A percentile compares a stretch with the other conserved stretches of the same genome.
phyloP scores from a whole-genome alignment of 179 eudicot genomes.

The Beta macrorhiza region DNA sequence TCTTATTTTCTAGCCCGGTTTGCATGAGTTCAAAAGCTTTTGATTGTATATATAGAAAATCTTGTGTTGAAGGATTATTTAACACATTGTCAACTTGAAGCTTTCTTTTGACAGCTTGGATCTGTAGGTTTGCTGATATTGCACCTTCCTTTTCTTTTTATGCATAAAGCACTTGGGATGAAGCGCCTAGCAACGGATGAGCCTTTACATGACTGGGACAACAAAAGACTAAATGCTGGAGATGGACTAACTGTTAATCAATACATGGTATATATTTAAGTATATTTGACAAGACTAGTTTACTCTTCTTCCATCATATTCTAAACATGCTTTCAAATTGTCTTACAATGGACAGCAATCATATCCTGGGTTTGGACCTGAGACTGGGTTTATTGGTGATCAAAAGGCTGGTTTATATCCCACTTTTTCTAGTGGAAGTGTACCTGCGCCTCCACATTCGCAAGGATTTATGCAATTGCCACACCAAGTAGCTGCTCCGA shows the following conservation, averaged over 20 bases:
- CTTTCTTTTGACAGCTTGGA: background rate
- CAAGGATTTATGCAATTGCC: constrained; percentile 44
- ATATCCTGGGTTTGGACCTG: constrained; percentile 36
- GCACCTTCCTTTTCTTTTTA: background rate
- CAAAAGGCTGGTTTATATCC: constrained; percentile 34
- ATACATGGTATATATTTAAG: constrained; percentile 14
- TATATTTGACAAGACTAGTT: background rate
- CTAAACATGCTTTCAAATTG: constrained; percentile 21
- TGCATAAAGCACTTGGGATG: constrained; percentile 48
- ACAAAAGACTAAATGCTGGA: constrained; percentile 70
- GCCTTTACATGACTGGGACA: constrained; percentile 50
- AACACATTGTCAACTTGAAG: background rate
- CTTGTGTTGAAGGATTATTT: no score
- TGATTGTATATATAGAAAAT: no score
- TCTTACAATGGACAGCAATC: constrained; percentile 35
- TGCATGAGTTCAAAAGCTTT: no score
- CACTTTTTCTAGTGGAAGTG: constrained; percentile 34
- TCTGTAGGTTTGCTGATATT: background rate
- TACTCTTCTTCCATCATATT: background rate
- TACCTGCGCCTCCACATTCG: constrained; percentile 35
- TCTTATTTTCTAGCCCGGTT: no score
- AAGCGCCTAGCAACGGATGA: constrained; percentile 75
- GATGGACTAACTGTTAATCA: constrained; percentile 50
- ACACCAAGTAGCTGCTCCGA: constrained; percentile 31
- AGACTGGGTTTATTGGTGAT: constrained; percentile 33